These are phyloP conservation scores for Podospora comata DNA, from an alignment of 495 filamentous ascomycete species.

Conservation along the genomic window DNA sequence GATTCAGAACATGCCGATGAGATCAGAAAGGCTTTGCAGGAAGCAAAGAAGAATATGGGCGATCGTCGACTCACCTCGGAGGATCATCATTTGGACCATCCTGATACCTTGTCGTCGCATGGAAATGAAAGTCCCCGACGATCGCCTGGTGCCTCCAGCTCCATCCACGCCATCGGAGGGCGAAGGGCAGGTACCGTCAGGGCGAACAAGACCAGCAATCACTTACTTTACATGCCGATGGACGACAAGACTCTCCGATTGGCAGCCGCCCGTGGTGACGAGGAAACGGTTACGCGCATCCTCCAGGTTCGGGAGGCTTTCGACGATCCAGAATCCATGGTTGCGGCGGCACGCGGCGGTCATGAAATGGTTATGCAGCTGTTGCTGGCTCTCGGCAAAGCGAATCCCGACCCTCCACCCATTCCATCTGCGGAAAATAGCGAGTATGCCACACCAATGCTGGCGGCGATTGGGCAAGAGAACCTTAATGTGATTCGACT, in stretches of 20 bases:
- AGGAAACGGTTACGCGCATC: slow-evolving; percentile 72
- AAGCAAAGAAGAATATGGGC: slow-evolving; percentile 50
- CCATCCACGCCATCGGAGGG: slow-evolving; percentile 32
- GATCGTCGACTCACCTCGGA: slow-evolving; percentile 60
- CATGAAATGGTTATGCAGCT: slow-evolving; percentile 83
- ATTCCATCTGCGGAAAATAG: slow-evolving; percentile 35
- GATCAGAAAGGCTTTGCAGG: slow-evolving; percentile 53
- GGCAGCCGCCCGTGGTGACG: slow-evolving; percentile 79
- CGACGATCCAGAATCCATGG: slow-evolving; percentile 77
- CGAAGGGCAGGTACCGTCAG: slow-evolving; percentile 46
- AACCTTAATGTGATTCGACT: slow-evolving; percentile 78
- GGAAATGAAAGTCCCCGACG: slow-evolving; percentile 67
- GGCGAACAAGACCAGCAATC: slow-evolving; percentile 54
- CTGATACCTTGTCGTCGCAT: slow-evolving; percentile 61
- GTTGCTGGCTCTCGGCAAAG: slow-evolving; percentile 74
- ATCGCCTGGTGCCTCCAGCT: slow-evolving; percentile 50
- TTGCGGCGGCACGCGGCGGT: slow-evolving; percentile 87
- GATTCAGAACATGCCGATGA: slow-evolving; percentile 62
- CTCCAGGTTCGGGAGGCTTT: slow-evolving; percentile 67
- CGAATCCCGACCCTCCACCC: slow-evolving; percentile 76
- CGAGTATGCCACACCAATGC: slow-evolving; percentile 81
- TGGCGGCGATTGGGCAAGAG: slow-evolving; percentile 88
- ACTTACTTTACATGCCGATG: slow-evolving; percentile 53
- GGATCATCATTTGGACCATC: slow-evolving; percentile 55
- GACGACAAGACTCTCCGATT: slow-evolving; percentile 70